These are phyloP conservation scores for Plasmodium vinckei DNA, from an alignment of 169 alveolate genomes.

Conservation along the genomic window DNA sequence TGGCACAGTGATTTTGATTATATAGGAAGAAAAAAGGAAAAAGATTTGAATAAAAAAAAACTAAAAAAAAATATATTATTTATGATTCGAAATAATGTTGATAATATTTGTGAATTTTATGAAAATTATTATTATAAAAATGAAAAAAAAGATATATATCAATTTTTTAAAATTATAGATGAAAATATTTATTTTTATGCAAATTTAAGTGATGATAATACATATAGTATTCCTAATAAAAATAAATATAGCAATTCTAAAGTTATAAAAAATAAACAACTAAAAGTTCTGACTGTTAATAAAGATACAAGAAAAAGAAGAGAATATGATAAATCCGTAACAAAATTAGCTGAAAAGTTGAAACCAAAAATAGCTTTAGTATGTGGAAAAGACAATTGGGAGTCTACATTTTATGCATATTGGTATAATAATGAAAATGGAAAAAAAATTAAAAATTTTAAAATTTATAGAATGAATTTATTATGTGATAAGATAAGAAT, in stretches of 20 bases:
- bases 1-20: constrained; percentile 42
- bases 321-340: constrained; percentile 76
- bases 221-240: neutral
- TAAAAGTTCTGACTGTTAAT: constrained; percentile 40
- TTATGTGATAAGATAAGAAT: constrained; percentile 81
- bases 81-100: constrained; percentile 56
- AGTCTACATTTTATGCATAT: constrained; percentile 82
- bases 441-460: constrained; percentile 63
- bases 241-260: neutral
- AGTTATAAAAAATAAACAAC: constrained; percentile 6
- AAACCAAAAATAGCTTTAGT: constrained; percentile 82
- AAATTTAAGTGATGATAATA: constrained; percentile 35
- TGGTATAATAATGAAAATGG: constrained; percentile 84
- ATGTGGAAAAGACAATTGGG: constrained; percentile 86
- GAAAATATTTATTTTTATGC: constrained; percentile 36
- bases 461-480: constrained; percentile 81
- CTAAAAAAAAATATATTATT: constrained; percentile 52
- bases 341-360: constrained; percentile 74
- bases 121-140: constrained; percentile 11
- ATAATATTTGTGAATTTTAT: constrained; percentile 36
- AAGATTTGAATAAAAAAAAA: constrained; percentile 25
- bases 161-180: constrained; percentile 50
- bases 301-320: constrained; percentile 81
- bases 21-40: neutral
- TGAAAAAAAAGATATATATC: constrained; percentile 17